phyloP scores from a whole-genome alignment of 2,329 filamentous ascomycete genomes.

The Botrytis paeoniae region DNA sequence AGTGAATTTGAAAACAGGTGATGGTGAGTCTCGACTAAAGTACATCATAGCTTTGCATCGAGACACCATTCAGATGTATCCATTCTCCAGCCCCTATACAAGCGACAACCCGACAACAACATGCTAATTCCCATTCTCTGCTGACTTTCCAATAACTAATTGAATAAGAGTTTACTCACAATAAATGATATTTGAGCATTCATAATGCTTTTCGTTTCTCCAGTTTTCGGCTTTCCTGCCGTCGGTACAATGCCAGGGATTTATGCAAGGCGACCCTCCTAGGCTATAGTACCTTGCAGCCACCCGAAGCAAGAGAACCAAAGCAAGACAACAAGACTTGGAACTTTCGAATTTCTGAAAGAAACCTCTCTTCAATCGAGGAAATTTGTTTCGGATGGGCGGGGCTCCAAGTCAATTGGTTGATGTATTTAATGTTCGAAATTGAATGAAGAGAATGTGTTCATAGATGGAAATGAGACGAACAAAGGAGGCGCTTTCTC shows the following conservation, averaged over 20 bases:
- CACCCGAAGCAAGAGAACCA: constrained; percentile 25
- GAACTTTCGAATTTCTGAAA: background rate
- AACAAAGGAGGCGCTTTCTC: constrained; percentile 5
- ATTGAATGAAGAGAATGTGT: background rate
- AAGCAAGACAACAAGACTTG: constrained; percentile 12
- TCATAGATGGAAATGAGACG: background rate
- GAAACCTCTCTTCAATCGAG: background rate
- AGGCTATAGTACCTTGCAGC: constrained; percentile 35
- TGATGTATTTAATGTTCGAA: background rate
- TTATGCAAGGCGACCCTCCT: constrained; percentile 32
- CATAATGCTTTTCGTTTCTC: constrained; percentile 42
- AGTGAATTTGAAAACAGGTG: constrained; percentile 4
- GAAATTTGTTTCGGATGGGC: background rate
- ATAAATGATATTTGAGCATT: constrained; percentile 57
- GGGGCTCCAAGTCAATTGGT: background rate
- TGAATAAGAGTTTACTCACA: constrained; percentile 42
- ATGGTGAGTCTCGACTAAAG: background rate
- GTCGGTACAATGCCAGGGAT: constrained; percentile 24
- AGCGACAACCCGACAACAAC: constrained; percentile 10
- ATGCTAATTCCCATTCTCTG: constrained; percentile 2
- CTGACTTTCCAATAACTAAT: background rate
- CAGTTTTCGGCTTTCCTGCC: constrained; percentile 26
- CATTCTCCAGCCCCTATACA: constrained; percentile 7
- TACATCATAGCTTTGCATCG: background rate
- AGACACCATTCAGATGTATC: constrained; percentile 11